Evolutionary conservation across 129 eudicot genomes (phyloP), one percentile per base, ranked within the genome.

Genomic region (Kitagawia praeruptora): DNA sequence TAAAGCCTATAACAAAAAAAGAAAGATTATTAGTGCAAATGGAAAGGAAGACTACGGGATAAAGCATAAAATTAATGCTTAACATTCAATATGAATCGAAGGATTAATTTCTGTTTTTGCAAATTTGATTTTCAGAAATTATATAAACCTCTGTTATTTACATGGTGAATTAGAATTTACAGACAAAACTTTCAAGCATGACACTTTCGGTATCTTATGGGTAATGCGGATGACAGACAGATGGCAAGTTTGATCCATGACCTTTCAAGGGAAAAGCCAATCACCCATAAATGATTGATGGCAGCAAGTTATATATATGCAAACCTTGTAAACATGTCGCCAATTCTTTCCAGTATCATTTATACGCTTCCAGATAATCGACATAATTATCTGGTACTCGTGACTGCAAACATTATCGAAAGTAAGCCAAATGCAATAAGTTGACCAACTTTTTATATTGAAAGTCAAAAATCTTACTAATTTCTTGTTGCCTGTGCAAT

Each of bases 241-340:
- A 47, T 31, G 76, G 48, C 25, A 21, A 42, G 31, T 21, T 73
- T 73, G 54, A 73, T 11, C 37, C 54, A 8, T 38, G 8, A 73
- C n/a, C 18, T 14, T 49, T 48, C 70, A 54, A 63, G 3, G 37
- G 38, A 38, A 53, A 49, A 39, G 21, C 8, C 8, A 54, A 37
- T 14, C 69, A 69, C 5, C 58, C 4, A 46, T 8, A 70, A 71
- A 70, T 66, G 28, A 70, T 44, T 23, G 8, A 23, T 61, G 41
- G 75, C 6, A 47, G 48, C 23, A 19, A 63, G 69, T 48, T 77
- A 73, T 74, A 45, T 66, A n/a, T 21, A 25, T 37, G 74, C 81
- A 83, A 70, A 92, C 99, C 99, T 96, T 96, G 85, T 90, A 96
- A 16, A 96, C 99, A 82, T 96, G 99, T 79, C 99, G 93, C 99